phyloP scores from a whole-genome alignment of 2,329 filamentous ascomycete species.

The Microascus cirrosus region DNA sequence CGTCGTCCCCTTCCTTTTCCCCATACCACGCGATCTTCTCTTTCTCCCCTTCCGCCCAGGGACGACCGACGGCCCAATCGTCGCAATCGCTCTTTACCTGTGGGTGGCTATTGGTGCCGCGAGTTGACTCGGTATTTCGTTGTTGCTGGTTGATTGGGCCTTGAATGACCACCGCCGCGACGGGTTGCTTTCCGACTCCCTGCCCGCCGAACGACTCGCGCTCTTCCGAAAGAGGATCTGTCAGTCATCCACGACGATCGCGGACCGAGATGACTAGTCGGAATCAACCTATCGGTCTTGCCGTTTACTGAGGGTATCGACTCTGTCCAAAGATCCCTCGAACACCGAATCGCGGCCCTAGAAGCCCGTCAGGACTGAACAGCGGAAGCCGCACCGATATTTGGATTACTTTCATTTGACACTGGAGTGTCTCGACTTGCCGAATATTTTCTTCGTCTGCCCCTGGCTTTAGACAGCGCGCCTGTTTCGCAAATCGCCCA shows the following conservation, averaged over 20 bases:
- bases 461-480: neutral
- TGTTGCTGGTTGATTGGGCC: neutral
- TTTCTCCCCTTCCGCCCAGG: neutral
- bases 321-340: neutral
- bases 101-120: neutral
- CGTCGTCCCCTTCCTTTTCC: neutral
- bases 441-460: neutral
- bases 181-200: neutral
- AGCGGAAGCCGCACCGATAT: neutral
- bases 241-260: neutral
- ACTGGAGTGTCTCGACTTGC: neutral
- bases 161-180: neutral
- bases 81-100: neutral
- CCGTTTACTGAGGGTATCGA: neutral
- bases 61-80: neutral
- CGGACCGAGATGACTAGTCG: neutral
- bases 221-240: neutral
- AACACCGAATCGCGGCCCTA: neutral
- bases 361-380: neutral
- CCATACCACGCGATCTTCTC: neutral
- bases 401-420: neutral
- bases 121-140: neutral
- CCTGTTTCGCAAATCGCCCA: neutral
- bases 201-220: neutral
- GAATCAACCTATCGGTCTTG: neutral